Base-by-base conservation (phyloP, 2,329 filamentous ascomycete genomes). In the Rosellinia necatrix region DNA sequence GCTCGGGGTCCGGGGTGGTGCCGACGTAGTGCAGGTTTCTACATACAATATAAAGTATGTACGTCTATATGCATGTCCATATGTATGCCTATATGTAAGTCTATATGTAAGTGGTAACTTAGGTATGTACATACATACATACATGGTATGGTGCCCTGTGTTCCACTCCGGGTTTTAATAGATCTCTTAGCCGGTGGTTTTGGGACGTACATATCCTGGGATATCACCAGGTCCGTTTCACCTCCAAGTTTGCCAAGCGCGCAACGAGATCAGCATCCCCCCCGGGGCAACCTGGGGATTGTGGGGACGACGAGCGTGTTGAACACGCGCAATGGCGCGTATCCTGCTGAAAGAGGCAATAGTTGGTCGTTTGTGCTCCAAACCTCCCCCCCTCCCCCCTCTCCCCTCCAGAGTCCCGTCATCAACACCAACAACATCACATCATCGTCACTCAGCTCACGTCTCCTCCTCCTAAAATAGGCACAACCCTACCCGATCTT, bases 391-490 rank as follows among this genome's bases (percentile, higher is more conserved):
- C n/a, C n/a, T n/a, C n/a, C n/a, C n/a, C n/a, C n/a, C n/a, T n/a
- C n/a, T n/a, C n/a, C n/a, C n/a, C n/a, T n/a, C n/a, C n/a, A n/a
- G n/a, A 35, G 19, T 37, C 29, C 43, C 37, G 49, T 46, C 49
- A 58, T 55, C 43, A 21, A 37, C 30, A 34, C 19, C 37, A 37
- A 35, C 47, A 21, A 13, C 8, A 61, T 50, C 56, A 59, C 52
- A 56, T 59, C 43, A 56, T 56, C 35, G 12, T 46, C 51, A 30
- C 46, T 57, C 56, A 59, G 56, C 59, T 56, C 53, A n/a, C 32
- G 5, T 61, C 21, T 40, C 32, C 48, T 61, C 55, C 51, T 61
- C 54, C 48, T 40, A 56, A 53, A 61, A 61, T 61, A 61, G 59
- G 46, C 53, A 56, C 59, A 56, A 50, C 35, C 19, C 32, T 30